These are phyloP conservation scores for Leccinum ochraceum DNA, from an alignment of 768 basidiomycete genomes.

Conservation along the genomic window DNA sequence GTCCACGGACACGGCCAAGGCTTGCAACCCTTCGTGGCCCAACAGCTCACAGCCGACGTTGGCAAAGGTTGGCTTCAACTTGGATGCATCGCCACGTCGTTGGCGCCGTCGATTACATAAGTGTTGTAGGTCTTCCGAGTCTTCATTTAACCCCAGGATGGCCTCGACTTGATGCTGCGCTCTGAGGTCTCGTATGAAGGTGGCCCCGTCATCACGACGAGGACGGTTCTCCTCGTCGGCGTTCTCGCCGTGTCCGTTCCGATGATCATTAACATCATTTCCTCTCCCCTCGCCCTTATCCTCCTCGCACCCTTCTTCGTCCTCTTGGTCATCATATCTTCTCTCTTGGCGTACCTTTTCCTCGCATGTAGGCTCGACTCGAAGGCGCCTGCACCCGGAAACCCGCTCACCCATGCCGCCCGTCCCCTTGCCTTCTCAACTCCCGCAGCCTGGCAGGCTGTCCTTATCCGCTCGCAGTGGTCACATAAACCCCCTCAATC, in stretches of 20 bases:
- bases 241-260: constrained; percentile 60
- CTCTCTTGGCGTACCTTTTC: constrained; percentile 54
- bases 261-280: constrained; percentile 51
- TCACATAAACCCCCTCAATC: constrained; percentile 69
- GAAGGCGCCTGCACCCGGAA: constrained; percentile 31
- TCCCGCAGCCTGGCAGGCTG: constrained; percentile 93
- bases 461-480: constrained; percentile 89
- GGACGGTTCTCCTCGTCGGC: constrained; percentile 57
- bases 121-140: not conserved
- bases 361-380: constrained; percentile 62
- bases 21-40: no score
- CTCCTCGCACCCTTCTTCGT: constrained; percentile 64
- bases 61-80: no score
- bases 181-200: constrained; percentile 25
- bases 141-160: not conserved
- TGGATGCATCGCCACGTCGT: no score
- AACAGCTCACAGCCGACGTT: no score
- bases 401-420: constrained; percentile 55
- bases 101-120: not conserved
- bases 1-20: no score
- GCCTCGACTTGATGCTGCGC: constrained; percentile 18
- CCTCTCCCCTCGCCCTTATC: constrained; percentile 65
- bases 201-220: constrained; percentile 45
- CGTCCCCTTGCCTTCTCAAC: constrained; percentile 85
- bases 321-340: constrained; percentile 46